Conservation (phyloP, 2,329 filamentous ascomycete genomes). For the Penicillium sp. region DNA sequence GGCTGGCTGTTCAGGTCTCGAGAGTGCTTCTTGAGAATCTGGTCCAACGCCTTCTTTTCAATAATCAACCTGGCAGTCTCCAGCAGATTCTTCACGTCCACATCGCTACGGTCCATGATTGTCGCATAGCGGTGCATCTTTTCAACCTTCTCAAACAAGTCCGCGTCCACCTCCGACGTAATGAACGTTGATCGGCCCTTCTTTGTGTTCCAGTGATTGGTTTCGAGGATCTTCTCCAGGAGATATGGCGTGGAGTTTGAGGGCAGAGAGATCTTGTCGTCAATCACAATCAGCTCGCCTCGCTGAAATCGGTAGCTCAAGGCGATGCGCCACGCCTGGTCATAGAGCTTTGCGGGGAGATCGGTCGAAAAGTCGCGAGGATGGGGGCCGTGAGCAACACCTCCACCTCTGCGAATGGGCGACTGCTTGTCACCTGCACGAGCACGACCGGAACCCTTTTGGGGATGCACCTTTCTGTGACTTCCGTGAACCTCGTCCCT, state of each 20-base stretch:
- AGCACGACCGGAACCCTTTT: conserved; percentile 79
- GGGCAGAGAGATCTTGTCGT: conserved; percentile 66
- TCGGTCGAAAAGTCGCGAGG: conserved; percentile 83
- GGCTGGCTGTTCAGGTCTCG: conserved; percentile 33
- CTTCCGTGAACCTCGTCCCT: conserved; percentile 79
- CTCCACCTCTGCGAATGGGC: conserved; percentile 76
- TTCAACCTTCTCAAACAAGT: conserved; percentile 62
- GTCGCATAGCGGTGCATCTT: conserved; percentile 61
- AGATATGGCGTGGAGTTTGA: conserved; percentile 49
- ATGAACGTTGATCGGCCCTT: conserved; percentile 71
- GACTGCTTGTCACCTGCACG: conserved; percentile 76
- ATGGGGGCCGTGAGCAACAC: conserved; percentile 82
- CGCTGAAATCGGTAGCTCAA: conserved; percentile 83
- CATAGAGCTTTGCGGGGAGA: conserved; percentile 84
- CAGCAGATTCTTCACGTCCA: conserved; percentile 92
- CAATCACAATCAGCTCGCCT: conserved; percentile 80
- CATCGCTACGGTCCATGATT: conserved; percentile 64
- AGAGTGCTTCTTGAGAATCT: conserved; percentile 64
- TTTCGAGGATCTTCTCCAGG: conserved; percentile 61
- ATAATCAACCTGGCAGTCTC: conserved; percentile 80
- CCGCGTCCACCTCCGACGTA: conserved; percentile 54
- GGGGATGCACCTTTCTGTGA: conserved; percentile 70
- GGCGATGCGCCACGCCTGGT: conserved; percentile 90
- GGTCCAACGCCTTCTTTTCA: conserved; percentile 71
- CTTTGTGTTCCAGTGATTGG: conserved; percentile 62